Conservation (phyloP, 306 rosid species). For the Trifolium subterraneum region DNA sequence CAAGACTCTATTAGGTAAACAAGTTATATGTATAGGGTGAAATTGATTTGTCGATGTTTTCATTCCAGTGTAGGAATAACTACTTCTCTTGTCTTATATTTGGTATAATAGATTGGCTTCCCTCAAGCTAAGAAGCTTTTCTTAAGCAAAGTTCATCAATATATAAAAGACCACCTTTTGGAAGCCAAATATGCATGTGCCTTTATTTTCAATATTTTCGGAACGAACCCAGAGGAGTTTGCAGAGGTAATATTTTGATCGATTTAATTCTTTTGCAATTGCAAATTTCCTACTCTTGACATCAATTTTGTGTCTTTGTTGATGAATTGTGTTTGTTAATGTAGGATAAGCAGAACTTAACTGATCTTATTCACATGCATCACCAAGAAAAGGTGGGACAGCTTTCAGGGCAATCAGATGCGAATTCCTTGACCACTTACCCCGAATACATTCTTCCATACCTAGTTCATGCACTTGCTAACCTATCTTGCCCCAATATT, state of each 20-base stretch:
- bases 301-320: constrained; percentile 32
- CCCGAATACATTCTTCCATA: constrained; percentile 86
- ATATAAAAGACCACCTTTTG: constrained; percentile 77
- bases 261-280: constrained; percentile 33
- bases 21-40: constrained; percentile 25
- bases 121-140: constrained; percentile 78
- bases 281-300: constrained; percentile 31
- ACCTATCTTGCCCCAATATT: constrained; percentile 81
- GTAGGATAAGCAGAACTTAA: constrained; percentile 82
- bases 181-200: constrained; percentile 95
- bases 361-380: constrained; percentile 86
- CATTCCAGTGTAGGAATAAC: constrained; percentile 35
- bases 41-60: constrained; percentile 39
- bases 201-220: constrained; percentile 64
- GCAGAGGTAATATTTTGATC: constrained; percentile 68
- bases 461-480: constrained; percentile 92
- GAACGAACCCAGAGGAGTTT: constrained; percentile 61
- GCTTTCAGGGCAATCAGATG: constrained; percentile 71
- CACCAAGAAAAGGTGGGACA: constrained; percentile 76
- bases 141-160: constrained; percentile 88
- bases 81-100: constrained; percentile 42
- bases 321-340: constrained; percentile 41
- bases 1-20: background rate
- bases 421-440: constrained; percentile 64
- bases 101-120: constrained; percentile 71